Percentiles rank a stretch among this genome's conserved stretches.
These are phyloP conservation scores for Phaeodactylum tricornutum DNA, from an alignment of 108 stramenopile species.

Conservation along the genomic window DNA sequence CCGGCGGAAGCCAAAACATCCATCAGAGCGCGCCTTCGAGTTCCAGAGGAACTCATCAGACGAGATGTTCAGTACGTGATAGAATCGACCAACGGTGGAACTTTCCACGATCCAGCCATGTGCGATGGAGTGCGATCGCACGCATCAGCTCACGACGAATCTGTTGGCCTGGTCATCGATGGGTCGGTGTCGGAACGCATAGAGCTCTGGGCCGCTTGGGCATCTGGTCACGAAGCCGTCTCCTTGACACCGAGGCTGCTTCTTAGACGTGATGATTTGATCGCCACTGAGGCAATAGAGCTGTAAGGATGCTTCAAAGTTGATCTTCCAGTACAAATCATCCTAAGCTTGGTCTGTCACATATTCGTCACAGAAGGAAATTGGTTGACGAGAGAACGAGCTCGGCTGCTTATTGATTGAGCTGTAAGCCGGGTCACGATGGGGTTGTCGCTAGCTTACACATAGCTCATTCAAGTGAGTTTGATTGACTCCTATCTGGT, in stretches of 20 bases:
- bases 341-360: too few relatives aligned
- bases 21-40: slow-evolving; percentile 13
- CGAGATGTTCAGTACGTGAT: slow-evolving; percentile 25
- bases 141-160: slow-evolving; percentile 13
- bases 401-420: too few relatives aligned
- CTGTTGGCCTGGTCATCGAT: slow-evolving; percentile 15
- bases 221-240: slow-evolving; percentile 29
- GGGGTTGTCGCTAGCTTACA: too few relatives aligned
- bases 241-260: slow-evolving; percentile 25
- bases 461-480: too few relatives aligned
- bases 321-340: too few relatives aligned
- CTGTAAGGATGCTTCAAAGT: too few relatives aligned
- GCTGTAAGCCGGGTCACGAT: too few relatives aligned
- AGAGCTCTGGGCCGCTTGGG: slow-evolving; percentile 27
- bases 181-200: not conserved
- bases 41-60: slow-evolving; percentile 13
- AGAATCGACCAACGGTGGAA: slow-evolving; percentile 19
- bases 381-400: too few relatives aligned
- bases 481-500: too few relatives aligned
- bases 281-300: too few relatives aligned
- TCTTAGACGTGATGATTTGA: too few relatives aligned
- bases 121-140: slow-evolving; percentile 30
- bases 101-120: slow-evolving; percentile 17
- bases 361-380: too few relatives aligned
- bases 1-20: not conserved